Conservation (phyloP, 192 early-diverging fungal genomes). For the Powellomyces hirtus region DNA sequence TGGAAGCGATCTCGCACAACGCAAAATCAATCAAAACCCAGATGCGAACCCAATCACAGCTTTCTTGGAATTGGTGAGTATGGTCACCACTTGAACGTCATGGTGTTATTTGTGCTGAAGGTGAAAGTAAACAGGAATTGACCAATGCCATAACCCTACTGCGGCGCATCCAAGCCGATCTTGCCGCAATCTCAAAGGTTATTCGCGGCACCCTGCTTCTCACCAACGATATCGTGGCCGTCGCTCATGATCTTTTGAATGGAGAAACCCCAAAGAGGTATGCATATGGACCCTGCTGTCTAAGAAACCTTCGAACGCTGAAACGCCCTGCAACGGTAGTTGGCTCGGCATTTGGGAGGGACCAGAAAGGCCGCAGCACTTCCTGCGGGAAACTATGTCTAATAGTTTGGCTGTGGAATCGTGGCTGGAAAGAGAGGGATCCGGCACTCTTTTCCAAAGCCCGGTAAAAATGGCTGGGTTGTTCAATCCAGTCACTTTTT, state of each 20-base stretch:
- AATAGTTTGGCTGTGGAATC: constrained; percentile 32
- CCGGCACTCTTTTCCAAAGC: constrained; percentile 29
- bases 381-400: constrained; percentile 33
- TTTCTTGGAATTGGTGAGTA: constrained; percentile 43
- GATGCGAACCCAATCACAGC: constrained; percentile 41
- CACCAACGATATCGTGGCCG: constrained; percentile 38
- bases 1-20: constrained; percentile 45
- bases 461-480: constrained; percentile 37
- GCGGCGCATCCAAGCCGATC: constrained; percentile 41
- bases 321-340: neutral
- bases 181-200: constrained; percentile 40
- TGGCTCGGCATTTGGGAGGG: constrained; percentile 47
- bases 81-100: neutral
- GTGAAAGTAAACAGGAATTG: constrained; percentile 48
- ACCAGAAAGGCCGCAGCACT: constrained; percentile 37
- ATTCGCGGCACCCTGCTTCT: constrained; percentile 41
- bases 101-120: no score
- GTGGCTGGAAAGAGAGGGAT: constrained; percentile 15
- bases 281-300: neutral
- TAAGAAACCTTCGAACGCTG: neutral
- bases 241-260: constrained; percentile 35
- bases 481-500: constrained; percentile 49
- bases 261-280: constrained; percentile 42
- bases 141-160: constrained; percentile 34
- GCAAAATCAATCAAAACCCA: constrained; percentile 25